phyloP scores from a whole-genome alignment of 208 protist genomes.

The Crithidia bombi region DNA sequence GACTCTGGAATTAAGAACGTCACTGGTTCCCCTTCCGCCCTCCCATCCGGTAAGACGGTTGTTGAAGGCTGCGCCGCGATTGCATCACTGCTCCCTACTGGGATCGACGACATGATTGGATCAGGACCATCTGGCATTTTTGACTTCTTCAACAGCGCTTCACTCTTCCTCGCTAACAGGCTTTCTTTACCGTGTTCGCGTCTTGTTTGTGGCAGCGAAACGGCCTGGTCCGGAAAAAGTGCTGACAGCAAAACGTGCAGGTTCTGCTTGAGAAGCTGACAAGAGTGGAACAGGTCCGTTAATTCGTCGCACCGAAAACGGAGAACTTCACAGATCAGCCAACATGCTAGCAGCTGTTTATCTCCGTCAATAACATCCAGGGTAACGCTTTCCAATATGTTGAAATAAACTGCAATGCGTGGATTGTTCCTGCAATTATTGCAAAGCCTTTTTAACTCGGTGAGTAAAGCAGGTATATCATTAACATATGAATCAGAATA shows the following conservation, averaged over 20 bases:
- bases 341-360: conserved; percentile 6
- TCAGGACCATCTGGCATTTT: neutral
- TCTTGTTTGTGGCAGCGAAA: too few relatives aligned
- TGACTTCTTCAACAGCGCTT: neutral
- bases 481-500: too few relatives aligned
- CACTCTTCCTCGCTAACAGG: neutral
- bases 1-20: conserved; percentile 6
- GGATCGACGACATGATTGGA: too few relatives aligned
- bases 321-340: neutral
- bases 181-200: too few relatives aligned
- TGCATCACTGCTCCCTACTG: too few relatives aligned
- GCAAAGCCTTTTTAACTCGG: too few relatives aligned
- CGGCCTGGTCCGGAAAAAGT: neutral
- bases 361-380: neutral
- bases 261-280: neutral
- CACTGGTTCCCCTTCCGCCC: neutral
- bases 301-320: neutral
- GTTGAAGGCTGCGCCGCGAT: neutral
- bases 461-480: too few relatives aligned
- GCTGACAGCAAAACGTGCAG: neutral
- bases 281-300: neutral
- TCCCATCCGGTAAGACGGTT: neutral
- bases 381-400: neutral
- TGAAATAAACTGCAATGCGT: neutral
- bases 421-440: neutral